Evolutionary conservation across 768 basidiomycete species (phyloP).

Genomic region (Psilocybe sp.): DNA sequence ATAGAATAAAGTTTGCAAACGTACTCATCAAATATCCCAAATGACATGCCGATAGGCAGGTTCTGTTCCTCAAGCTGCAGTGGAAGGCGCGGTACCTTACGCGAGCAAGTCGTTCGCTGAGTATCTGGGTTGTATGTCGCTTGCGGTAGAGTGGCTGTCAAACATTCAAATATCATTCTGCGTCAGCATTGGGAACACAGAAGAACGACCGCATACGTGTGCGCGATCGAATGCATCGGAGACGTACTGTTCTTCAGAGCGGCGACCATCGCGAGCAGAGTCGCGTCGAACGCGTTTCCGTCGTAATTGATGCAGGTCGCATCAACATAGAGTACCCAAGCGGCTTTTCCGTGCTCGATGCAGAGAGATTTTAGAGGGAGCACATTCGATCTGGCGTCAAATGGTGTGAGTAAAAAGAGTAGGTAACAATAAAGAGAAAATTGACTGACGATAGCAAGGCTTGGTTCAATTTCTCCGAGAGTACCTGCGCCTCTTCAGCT

Average conservation of each 20-base stretch:
- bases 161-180: no score
- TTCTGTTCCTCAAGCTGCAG: conserved; percentile 36
- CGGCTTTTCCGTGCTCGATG: conserved; percentile 78
- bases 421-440: not conserved
- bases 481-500: conserved; percentile 87
- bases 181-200: not conserved
- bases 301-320: conserved; percentile 96
- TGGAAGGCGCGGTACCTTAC: conserved; percentile 36
- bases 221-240: not conserved
- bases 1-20: conserved; percentile 24
- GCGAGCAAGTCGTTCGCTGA: conserved; percentile 59
- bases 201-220: not conserved
- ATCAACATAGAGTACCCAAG: conserved; percentile 94
- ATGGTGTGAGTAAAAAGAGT: not conserved
- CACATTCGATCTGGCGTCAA: conserved; percentile 51
- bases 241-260: conserved; percentile 81
- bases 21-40: conserved; percentile 82
- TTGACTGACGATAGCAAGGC: conserved; percentile 64
- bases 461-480: conserved; percentile 81
- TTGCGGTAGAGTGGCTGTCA: conserved; percentile 64
- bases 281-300: conserved; percentile 92
- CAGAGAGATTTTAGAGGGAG: conserved; percentile 68
- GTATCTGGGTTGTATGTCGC: conserved; percentile 71
- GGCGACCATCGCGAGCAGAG: conserved; percentile 82
- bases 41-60: conserved; percentile 54